Conservation (phyloP, 192 early-diverging fungal species). For the Backusella psychrophila region DNA sequence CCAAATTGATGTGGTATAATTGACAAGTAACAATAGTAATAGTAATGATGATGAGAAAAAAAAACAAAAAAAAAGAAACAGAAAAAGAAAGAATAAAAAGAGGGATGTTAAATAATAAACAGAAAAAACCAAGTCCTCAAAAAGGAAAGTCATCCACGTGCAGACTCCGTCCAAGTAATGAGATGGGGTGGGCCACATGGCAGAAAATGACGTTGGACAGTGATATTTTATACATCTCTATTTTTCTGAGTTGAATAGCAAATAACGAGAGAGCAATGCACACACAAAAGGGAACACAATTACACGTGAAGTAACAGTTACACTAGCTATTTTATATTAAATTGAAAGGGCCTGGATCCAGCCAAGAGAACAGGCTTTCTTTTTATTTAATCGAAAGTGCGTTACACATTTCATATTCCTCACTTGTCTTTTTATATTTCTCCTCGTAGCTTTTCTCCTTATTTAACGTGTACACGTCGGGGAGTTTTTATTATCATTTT, state of each 20-base stretch:
- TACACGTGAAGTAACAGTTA: background rate
- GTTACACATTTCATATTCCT: background rate
- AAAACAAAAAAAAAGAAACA: background rate
- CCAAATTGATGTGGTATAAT: background rate
- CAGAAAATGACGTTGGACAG: constrained; percentile 6
- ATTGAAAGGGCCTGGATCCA: constrained; percentile 3
- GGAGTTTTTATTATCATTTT: background rate
- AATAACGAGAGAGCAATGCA: background rate
- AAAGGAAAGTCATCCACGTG: constrained; percentile 8
- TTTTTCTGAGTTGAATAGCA: constrained; percentile 5
- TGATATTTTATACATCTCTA: background rate
- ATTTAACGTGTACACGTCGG: background rate
- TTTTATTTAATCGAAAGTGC: background rate
- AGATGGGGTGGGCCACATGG: constrained; percentile 5
- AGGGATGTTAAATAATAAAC: constrained; percentile 3
- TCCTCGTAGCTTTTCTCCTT: background rate
- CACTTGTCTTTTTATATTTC: background rate
- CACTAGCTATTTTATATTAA: constrained; percentile 1
- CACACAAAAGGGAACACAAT: background rate
- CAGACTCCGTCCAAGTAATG: background rate
- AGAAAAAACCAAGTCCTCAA: background rate
- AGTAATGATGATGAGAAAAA: background rate
- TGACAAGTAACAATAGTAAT: background rate
- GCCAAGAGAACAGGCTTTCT: background rate
- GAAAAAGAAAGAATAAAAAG: background rate